Base-by-base conservation (phyloP, 2,329 filamentous ascomycete species). In the Fusarium sp. region DNA sequence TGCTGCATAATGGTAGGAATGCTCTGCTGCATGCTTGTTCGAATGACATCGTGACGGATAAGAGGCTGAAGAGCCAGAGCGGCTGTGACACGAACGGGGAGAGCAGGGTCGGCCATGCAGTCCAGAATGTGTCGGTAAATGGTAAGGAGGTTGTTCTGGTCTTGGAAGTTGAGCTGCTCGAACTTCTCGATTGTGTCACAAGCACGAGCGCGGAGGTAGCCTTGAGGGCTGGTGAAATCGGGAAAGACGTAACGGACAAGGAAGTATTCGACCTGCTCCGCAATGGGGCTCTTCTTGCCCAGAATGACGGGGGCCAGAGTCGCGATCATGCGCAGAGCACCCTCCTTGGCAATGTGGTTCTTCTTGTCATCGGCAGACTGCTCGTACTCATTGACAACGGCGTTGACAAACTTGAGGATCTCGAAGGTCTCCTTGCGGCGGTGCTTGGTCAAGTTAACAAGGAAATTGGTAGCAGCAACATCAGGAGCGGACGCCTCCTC, bases 1-100 rank as follows among this genome's bases (percentile, higher is more conserved):
- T 99, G 94, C 79, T 98, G 96, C 95, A 99, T 99, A 72, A 99
- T 98, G 72, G 96, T 96, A 13, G 95, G 93, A 67, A 99, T 99
- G 75, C 93, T 97, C 73, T 93, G 88, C 78, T 97, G 93, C 95
- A 99, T 98, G 77, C 91, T 95, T 36, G 88, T 90, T 54, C 93
- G 90, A 73, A 99, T 97, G 48, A 95, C 85, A 69, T 98, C 93
- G 78, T 99, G 95, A 64, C 95, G 87, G 73, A 99, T 99, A 36
- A 99, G 85, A 38, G 95, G 94, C 77, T 99, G 95, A 50, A 99
- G 85, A 39, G 95, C 94, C 57, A 99, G 86, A 9, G 95, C 92
- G 15, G 95, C 95, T 68, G 96, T 95, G 25, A 99, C 94, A 68
- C 95, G 88, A 24, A 99, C 95, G 3, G 95, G 95, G 26, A 99